These are phyloP conservation scores for Mycogone perniciosa DNA, from an alignment of 2,329 filamentous ascomycete genomes.

Conservation along the genomic window DNA sequence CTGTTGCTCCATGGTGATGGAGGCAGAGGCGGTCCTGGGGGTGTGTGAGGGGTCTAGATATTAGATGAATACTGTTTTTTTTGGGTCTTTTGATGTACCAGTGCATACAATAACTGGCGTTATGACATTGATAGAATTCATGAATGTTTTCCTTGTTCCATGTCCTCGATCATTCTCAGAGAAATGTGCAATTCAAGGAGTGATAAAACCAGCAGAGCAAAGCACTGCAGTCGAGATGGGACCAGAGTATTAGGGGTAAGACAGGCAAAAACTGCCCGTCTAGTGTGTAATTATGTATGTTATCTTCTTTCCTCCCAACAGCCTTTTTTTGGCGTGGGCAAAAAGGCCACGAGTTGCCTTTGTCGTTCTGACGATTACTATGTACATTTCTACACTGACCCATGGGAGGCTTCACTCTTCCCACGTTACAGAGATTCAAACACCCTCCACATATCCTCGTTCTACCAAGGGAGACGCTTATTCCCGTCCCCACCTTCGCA, in stretches of 20 bases:
- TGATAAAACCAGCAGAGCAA: background rate
- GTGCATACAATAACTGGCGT: conserved; percentile 12
- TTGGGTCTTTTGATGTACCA: background rate
- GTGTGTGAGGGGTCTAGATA: conserved; percentile 14
- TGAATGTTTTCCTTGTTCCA: background rate
- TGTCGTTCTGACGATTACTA: conserved; percentile 5
- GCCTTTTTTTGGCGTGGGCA: background rate
- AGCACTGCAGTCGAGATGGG: background rate
- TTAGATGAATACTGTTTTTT: conserved; percentile 1
- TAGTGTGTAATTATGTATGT: too few relatives aligned
- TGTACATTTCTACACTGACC: conserved; percentile 10
- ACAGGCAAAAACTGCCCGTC: too few relatives aligned
- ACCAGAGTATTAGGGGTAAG: too few relatives aligned
- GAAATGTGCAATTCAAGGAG: background rate
- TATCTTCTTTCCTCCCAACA: background rate
- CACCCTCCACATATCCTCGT: background rate
- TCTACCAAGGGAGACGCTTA: background rate
- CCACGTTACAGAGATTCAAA: background rate
- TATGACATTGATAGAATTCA: conserved; percentile 10
- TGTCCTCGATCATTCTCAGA: background rate
- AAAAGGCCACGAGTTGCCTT: background rate
- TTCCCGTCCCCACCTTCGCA: background rate
- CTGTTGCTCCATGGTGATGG: conserved; percentile 68
- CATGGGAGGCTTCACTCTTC: background rate
- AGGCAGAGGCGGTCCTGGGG: conserved; percentile 20